A percentile compares a stretch with the other conserved stretches of the same genome.
Evolutionary conservation across 202 grass and related monocot species (phyloP).

Genomic region (Eragrostis tef): DNA sequence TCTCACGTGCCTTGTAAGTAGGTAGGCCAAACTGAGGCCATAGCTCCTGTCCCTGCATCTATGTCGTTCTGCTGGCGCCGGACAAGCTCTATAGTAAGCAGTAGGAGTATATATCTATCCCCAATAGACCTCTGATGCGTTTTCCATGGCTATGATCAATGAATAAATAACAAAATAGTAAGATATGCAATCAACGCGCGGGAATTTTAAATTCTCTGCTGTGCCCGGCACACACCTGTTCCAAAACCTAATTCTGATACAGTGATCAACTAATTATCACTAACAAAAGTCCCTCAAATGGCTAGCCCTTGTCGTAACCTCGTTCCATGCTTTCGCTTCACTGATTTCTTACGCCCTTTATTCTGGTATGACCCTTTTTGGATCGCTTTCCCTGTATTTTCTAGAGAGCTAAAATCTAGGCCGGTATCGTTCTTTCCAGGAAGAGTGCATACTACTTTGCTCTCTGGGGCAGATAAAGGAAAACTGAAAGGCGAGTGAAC

Average conservation of each 20-base stretch:
- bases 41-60: background rate
- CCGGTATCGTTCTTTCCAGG: background rate
- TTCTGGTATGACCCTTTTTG: background rate
- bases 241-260: background rate
- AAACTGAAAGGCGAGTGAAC: background rate
- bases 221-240: background rate
- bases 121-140: background rate
- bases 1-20: background rate
- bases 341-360: background rate
- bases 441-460: slow-evolving; percentile 21
- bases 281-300: background rate
- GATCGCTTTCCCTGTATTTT: background rate
- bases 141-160: too few relatives aligned
- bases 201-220: background rate
- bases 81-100: background rate
- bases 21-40: background rate
- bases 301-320: background rate
- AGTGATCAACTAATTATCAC: background rate
- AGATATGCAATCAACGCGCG: too few relatives aligned
- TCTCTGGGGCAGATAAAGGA: background rate
- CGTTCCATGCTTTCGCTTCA: background rate
- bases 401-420: background rate
- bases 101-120: too few relatives aligned
- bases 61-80: background rate
- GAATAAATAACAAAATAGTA: too few relatives aligned